Conservation (phyloP, 2,329 filamentous ascomycete genomes). For the Diaporthe australafricana region DNA sequence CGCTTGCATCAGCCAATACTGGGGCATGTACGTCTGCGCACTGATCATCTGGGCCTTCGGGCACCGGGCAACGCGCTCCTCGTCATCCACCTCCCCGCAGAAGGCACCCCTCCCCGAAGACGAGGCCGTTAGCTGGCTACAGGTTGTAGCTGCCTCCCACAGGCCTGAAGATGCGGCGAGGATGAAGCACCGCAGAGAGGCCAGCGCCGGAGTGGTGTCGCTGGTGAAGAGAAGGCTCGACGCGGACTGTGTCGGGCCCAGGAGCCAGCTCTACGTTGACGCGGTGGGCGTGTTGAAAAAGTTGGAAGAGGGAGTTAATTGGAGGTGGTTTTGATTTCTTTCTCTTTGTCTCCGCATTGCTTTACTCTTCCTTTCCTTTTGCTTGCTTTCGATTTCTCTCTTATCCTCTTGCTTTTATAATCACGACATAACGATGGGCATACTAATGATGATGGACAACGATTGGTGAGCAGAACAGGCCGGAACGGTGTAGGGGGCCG, state of each 20-base stretch:
- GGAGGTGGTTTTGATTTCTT: conserved; percentile 53
- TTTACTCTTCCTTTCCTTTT: background rate
- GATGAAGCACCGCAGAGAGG: conserved; percentile 55
- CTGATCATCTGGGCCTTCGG: conserved; percentile 71
- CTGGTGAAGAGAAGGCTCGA: conserved; percentile 61
- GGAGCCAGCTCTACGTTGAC: conserved; percentile 64
- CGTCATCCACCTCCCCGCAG: conserved; percentile 15
- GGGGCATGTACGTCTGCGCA: conserved; percentile 67
- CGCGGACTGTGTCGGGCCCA: conserved; percentile 59
- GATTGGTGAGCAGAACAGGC: background rate
- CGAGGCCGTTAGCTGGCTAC: conserved; percentile 51
- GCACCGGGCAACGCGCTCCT: conserved; percentile 44
- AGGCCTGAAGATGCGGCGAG: conserved; percentile 53
- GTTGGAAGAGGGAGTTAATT: conserved; percentile 58
- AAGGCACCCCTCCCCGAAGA: conserved; percentile 40
- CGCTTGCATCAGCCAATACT: conserved; percentile 61
- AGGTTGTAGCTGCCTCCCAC: conserved; percentile 52
- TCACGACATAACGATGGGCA: conserved; percentile 18
- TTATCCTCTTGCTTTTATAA: conserved; percentile 10
- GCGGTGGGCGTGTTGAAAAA: conserved; percentile 64
- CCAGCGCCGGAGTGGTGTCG: conserved; percentile 56
- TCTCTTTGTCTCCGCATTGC: background rate
- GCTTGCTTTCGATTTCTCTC: background rate
- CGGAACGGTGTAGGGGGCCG: background rate
- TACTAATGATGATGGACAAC: conserved; percentile 22